These are phyloP conservation scores for Xylaria curta DNA, from an alignment of 495 filamentous ascomycete genomes.

Conservation along the genomic window DNA sequence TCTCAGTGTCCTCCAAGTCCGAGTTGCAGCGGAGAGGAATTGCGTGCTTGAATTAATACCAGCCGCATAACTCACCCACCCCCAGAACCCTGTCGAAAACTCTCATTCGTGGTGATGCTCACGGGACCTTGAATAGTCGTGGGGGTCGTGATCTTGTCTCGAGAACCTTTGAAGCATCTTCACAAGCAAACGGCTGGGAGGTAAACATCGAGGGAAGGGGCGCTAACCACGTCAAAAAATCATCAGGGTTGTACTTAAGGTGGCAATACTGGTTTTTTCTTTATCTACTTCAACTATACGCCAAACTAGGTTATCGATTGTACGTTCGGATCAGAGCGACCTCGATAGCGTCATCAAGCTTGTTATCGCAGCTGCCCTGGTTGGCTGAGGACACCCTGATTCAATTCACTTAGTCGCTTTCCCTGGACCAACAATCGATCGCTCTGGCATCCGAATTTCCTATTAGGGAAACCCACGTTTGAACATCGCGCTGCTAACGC, in stretches of 20 bases:
- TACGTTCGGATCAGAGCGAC: not conserved
- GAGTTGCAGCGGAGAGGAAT: constrained; percentile 30
- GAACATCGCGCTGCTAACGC: constrained; percentile 18
- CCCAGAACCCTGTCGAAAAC: not conserved
- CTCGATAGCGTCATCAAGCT: not conserved
- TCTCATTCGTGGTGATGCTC: constrained; percentile 35
- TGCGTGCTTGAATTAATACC: constrained; percentile 34
- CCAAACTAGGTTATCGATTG: not conserved
- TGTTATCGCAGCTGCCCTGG: not conserved
- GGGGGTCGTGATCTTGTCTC: constrained; percentile 29
- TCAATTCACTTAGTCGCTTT: not conserved
- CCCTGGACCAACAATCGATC: not conserved
- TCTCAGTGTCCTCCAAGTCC: constrained; percentile 16
- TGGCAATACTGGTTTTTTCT: not conserved
- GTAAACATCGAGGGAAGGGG: not conserved
- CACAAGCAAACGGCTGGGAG: not conserved
- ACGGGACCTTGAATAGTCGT: constrained; percentile 36
- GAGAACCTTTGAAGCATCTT: not conserved
- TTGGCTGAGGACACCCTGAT: constrained; percentile 14
- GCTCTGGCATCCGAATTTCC: not conserved
- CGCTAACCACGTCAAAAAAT: not conserved
- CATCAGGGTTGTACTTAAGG: constrained; percentile 10
- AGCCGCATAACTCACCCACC: constrained; percentile 22
- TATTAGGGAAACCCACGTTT: constrained; percentile 18
- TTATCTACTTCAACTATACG: constrained; percentile 2